Conservation (phyloP, 1,139 yeast species). For the Candida mesenterica region DNA sequence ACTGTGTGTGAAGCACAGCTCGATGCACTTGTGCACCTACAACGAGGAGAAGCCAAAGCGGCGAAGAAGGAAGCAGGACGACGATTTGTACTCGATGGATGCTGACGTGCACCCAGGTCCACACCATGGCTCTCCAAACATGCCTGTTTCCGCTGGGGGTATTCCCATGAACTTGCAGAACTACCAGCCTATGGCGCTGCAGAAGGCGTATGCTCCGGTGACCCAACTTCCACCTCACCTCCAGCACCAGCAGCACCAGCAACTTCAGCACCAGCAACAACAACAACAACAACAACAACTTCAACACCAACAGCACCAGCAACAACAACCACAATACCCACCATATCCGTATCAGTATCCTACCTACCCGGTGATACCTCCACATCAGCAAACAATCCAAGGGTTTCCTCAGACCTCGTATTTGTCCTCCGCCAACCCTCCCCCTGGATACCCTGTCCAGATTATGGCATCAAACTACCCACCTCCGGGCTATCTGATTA, state of each 20-base stretch:
- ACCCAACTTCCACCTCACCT: constrained; percentile 3
- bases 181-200: neutral
- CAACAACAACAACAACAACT: constrained; percentile 2
- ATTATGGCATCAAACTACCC: neutral
- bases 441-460: neutral
- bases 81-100: no score
- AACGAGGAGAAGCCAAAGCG: constrained; percentile 13
- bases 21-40: constrained; percentile 26
- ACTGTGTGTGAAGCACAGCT: constrained; percentile 30
- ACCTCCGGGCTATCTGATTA: neutral
- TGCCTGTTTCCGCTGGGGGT: neutral
- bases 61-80: constrained; percentile 2
- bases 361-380: neutral
- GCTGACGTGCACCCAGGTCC: constrained; percentile 11
- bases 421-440: no score
- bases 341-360: neutral
- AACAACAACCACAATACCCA: neutral
- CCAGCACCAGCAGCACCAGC: constrained; percentile 1
- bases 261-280: neutral
- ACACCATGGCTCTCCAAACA: neutral
- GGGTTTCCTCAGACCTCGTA: no score
- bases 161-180: neutral
- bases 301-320: constrained; percentile 3
- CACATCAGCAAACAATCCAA: neutral
- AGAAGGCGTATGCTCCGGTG: no score